Percentiles rank a stretch among this genome's conserved stretches.
phyloP scores from a whole-genome alignment of 805 yeast genomes.

The Wickerhamiella australiensis region DNA sequence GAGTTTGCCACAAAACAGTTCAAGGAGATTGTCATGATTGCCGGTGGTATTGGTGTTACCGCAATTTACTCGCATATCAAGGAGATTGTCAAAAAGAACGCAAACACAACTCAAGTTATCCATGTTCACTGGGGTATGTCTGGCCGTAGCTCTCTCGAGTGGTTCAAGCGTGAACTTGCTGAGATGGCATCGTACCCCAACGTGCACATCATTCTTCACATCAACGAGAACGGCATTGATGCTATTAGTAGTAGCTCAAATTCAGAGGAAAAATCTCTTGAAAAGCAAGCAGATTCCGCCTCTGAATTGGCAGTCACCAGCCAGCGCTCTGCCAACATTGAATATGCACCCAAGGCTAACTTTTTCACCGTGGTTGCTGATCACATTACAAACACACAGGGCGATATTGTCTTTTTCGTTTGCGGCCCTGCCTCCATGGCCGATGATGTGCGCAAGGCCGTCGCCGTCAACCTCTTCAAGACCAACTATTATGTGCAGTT shows the following conservation, averaged over 20 bases:
- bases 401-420: slow-evolving; percentile 2
- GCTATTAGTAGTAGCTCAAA: neutral
- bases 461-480: neutral
- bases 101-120: neutral
- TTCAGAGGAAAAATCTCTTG: neutral
- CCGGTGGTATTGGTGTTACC: slow-evolving; percentile 53
- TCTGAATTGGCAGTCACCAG: neutral
- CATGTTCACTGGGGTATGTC: slow-evolving; percentile 10
- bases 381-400: neutral
- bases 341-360: neutral
- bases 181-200: slow-evolving; percentile 3
- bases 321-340: neutral
- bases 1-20: slow-evolving; percentile 32
- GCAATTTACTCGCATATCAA: slow-evolving; percentile 39
- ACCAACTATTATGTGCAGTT: slow-evolving; percentile 6
- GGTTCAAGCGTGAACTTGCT: slow-evolving; percentile 2
- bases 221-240: neutral
- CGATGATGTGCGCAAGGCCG: slow-evolving; percentile 6
- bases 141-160: neutral
- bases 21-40: slow-evolving; percentile 33
- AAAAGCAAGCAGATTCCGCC: neutral
- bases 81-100: slow-evolving; percentile 13
- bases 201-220: slow-evolving; percentile 2
- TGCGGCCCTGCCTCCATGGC: slow-evolving; percentile 6
- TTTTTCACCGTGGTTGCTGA: neutral